Percentiles rank a stretch among this genome's conserved stretches.
These are phyloP conservation scores for Onygenales sp. DNA, from an alignment of 2,329 filamentous ascomycete species.

Conservation along the genomic window DNA sequence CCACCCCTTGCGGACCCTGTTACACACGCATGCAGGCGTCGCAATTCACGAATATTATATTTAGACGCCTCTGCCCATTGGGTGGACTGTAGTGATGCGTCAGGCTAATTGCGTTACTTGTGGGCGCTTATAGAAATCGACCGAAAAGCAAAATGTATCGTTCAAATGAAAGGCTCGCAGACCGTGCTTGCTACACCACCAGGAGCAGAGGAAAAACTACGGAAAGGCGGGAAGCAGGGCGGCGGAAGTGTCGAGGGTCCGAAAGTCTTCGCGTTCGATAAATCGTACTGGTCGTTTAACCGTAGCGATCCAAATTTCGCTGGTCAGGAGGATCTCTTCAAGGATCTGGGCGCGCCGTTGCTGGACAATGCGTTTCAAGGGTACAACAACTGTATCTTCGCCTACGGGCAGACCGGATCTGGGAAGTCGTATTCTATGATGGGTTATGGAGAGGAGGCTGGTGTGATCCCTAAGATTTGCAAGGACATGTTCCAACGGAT, in stretches of 20 bases:
- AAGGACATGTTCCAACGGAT: constrained; percentile 96
- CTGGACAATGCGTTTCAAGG: constrained; percentile 97
- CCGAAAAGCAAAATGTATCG: constrained; percentile 87
- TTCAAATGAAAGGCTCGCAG: constrained; percentile 90
- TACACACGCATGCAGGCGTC: not conserved
- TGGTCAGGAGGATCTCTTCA: constrained; percentile 79
- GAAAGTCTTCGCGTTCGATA: constrained; percentile 92
- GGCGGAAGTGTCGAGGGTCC: constrained; percentile 50
- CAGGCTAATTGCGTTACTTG: not conserved
- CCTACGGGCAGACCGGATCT: constrained; percentile 95
- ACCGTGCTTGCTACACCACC: constrained; percentile 72
- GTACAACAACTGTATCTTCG: constrained; percentile 99
- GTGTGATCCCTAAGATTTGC: constrained; percentile 94
- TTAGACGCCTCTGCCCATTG: not conserved
- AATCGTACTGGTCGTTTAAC: constrained; percentile 97
- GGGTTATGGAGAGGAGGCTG: constrained; percentile 92
- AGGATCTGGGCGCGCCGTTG: constrained; percentile 78
- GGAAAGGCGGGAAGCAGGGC: constrained; percentile 31
- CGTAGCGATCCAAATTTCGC: constrained; percentile 73
- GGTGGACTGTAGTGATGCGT: not conserved
- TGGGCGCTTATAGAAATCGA: constrained; percentile 59
- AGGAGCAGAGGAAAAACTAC: constrained; percentile 39
- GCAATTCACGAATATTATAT: no score
- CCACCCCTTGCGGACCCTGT: not conserved
- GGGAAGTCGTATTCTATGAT: constrained; percentile 99